Base-by-base conservation (phyloP, 1,284 basidiomycete species). In the Melampsora larici-populina region DNA sequence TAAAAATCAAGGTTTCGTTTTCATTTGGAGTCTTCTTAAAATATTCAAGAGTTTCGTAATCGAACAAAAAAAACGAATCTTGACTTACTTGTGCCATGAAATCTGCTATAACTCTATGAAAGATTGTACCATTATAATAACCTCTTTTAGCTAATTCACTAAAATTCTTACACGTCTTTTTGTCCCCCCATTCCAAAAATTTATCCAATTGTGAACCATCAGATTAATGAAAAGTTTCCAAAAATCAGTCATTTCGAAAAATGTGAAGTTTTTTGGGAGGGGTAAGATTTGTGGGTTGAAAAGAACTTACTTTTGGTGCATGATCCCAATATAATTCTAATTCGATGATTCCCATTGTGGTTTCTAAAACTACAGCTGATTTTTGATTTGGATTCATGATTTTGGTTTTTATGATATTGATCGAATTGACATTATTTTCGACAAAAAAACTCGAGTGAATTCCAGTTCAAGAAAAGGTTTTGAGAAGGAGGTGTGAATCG, bases 311-410 rank as follows among this genome's bases (percentile, higher is more conserved):
- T 76, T 80, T 80, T 1, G 82, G 82, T 13, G 82, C 81, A 62
- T 83, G 82, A 24, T 81, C 68, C 80, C 81, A 81, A 65, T 83
- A 83, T 4, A 83, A 79, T 72, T 83, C 82, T 46, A 82, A 68
- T 18, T 79, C 76, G 71, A 83, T 80, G 62, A 75, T 70, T 17
- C 82, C 82, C 80, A 81, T 80, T 26, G 81, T 81, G 0, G 82
- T 83, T 64, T 83, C 81, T 26, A 83, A 79, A 55, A 79, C 79
- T 31, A 82, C 82, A 5, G 49, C 65, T 24, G 62, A 48, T 66
- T n/a, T 58, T 24, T 6, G 15, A 24, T 58, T 58, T 18, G n/a
- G n/a, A 24, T 13, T 58, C 55, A n/a, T 58, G 55, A 58, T 58
- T 58, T 58, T 58, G 21, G 7, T 58, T 58, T 43, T 43, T 13